Conservation (phyloP, 176 grass and related monocot species). For the Puya raimondii region DNA sequence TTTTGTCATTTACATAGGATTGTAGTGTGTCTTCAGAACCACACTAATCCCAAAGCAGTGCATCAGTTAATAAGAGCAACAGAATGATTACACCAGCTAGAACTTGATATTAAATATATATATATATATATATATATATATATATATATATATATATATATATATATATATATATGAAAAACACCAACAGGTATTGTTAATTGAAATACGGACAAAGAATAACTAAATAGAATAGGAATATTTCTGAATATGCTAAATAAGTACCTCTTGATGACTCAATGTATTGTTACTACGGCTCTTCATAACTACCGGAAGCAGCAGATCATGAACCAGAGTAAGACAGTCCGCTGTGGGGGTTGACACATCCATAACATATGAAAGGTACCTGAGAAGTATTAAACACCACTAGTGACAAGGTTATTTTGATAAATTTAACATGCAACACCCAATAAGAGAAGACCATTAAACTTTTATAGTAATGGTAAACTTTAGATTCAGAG, state of each 20-base stretch:
- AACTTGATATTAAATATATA: background rate
- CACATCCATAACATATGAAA: constrained; percentile 98
- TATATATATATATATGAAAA: constrained; percentile 16
- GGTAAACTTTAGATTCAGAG: background rate
- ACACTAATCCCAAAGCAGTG: too few relatives aligned
- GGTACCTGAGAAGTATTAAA: constrained; percentile 47
- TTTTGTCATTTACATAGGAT: too few relatives aligned
- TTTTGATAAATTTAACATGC: background rate
- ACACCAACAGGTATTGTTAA: background rate
- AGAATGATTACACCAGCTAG: too few relatives aligned
- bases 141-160: too few relatives aligned
- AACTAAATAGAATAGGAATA: constrained; percentile 3
- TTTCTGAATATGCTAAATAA: constrained; percentile 10
- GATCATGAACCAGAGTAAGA: constrained; percentile 70
- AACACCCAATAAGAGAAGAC: background rate
- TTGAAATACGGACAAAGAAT: background rate
- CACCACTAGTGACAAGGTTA: background rate
- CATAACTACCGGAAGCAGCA: constrained; percentile 84
- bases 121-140: too few relatives aligned
- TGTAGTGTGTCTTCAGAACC: too few relatives aligned
- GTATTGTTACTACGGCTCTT: constrained; percentile 49
- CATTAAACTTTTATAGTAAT: constrained; percentile 1
- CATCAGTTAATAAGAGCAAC: too few relatives aligned
- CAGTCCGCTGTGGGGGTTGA: constrained; percentile 93
- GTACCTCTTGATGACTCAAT: constrained; percentile 94